These are phyloP conservation scores for Daldinia eschscholtzii DNA, from an alignment of 2,329 filamentous ascomycete species.

Conservation along the genomic window DNA sequence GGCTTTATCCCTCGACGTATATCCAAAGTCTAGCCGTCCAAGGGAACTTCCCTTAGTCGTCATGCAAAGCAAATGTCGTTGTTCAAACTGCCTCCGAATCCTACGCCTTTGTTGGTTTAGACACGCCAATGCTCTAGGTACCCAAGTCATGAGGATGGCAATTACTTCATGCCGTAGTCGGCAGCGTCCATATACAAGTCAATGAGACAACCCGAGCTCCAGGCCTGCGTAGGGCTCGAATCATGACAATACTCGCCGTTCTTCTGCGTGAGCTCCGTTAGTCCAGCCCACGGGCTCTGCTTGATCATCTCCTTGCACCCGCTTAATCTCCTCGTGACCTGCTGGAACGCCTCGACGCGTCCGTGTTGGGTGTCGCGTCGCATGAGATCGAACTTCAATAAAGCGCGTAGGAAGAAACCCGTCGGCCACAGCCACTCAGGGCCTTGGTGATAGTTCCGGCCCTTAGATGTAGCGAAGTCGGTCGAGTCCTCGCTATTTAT, in stretches of 20 bases:
- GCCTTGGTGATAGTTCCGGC: constrained; percentile 97
- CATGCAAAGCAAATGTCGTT: background rate
- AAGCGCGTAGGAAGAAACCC: constrained; percentile 91
- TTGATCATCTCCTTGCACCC: constrained; percentile 89
- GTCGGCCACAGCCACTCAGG: constrained; percentile 99
- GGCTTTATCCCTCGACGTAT: background rate
- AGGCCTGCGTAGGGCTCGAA: constrained; percentile 94
- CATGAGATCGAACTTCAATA: constrained; percentile 89
- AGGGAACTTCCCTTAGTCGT: background rate
- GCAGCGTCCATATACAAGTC: constrained; percentile 95
- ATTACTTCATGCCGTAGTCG: constrained; percentile 53
- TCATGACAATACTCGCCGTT: constrained; percentile 85
- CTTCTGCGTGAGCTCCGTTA: constrained; percentile 94
- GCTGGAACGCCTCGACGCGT: constrained; percentile 90
- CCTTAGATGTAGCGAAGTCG: constrained; percentile 93
- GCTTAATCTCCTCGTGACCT: constrained; percentile 84
- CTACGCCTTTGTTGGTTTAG: background rate
- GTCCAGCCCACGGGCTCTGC: constrained; percentile 86
- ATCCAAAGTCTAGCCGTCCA: background rate
- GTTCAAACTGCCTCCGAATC: background rate
- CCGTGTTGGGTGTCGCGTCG: constrained; percentile 73
- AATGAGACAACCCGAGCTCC: constrained; percentile 94
- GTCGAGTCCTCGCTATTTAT: constrained; percentile 93
- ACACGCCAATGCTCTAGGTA: background rate
- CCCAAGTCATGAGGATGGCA: background rate